phyloP scores from a whole-genome alignment of 805 yeast species.

The Lipomyces kockii region DNA sequence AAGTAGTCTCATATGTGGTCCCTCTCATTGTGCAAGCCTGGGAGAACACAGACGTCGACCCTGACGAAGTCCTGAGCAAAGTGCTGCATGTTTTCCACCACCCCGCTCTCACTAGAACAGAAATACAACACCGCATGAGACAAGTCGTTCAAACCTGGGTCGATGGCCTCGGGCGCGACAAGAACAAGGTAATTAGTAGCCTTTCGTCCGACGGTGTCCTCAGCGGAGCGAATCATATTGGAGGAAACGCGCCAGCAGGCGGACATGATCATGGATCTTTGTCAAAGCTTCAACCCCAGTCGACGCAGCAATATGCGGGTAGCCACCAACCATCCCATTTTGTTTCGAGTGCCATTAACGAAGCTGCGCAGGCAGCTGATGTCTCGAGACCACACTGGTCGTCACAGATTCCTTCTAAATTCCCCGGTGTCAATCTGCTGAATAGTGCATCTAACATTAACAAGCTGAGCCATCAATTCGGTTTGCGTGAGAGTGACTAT shows the following conservation, averaged over 20 bases:
- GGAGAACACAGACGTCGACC: constrained; percentile 31
- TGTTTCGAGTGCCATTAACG: background rate
- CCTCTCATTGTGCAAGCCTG: constrained; percentile 36
- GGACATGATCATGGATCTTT: constrained; percentile 17
- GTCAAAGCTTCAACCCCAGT: constrained; percentile 3
- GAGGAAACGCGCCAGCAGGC: constrained; percentile 20
- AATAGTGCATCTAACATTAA: background rate
- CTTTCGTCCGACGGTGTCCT: constrained; percentile 34
- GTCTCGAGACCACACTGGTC: constrained; percentile 6
- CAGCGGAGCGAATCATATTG: constrained; percentile 29
- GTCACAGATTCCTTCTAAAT: background rate
- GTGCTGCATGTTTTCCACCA: constrained; percentile 38
- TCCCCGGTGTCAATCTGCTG: background rate
- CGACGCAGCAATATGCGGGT: background rate
- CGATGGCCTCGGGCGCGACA: constrained; percentile 21
- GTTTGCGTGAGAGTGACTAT: constrained; percentile 6
- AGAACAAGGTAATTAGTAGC: constrained; percentile 18
- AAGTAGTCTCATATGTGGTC: constrained; percentile 31
- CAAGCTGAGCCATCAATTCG: background rate
- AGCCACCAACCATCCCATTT: background rate
- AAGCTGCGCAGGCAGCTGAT: constrained; percentile 13
- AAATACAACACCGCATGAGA: constrained; percentile 33
- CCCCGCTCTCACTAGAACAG: constrained; percentile 31
- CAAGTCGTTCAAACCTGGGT: constrained; percentile 33
- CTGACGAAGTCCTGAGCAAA: constrained; percentile 23